Evolutionary conservation across 208 protist species (phyloP), one percentile per base, ranked within the genome.

Genomic region (Tritrichomonas musculus): DNA sequence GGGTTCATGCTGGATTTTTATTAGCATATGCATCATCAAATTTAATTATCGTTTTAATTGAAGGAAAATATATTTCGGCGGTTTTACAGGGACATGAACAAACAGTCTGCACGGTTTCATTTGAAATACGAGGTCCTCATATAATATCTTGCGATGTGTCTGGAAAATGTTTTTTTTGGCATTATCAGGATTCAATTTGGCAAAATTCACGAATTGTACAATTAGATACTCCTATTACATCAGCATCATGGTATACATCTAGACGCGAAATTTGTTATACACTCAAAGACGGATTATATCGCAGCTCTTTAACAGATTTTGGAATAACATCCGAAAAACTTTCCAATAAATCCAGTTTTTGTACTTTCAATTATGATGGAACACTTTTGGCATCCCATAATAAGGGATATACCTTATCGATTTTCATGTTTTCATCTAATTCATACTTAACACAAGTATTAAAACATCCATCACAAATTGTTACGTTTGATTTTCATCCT

Each of bases 11-110:
- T 57, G 77, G 77, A 13, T 20, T 88, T 44, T 14, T 88, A 33
- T 14, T 88, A 5, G 77, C 77, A 33, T 88, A 88, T 60, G 0
- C 47, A 55, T 88, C 77, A 36, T 13, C 11, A 22, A 88, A 88
- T 88, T 50, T 88, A 60, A 88, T 88, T 39, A 57, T 88, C n/a
- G 77, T 88, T 88, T 30, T 88, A 47, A 14, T 20, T 39, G 77
- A 47, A 53, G 77, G 41, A 60, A 88, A 57, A 30, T n/a, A 88
- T 27, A 47, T 88, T 11, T 57, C 25, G 39, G 41, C 77, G 0
- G 57, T 88, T 57, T 49, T 88, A 33, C 53, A 47, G 8, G 77
- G 77, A 20, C 77, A 88, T 49, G 17, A 88, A 39, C 17, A 57
- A 17, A 33, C 33, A 25, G 47, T 88, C 39, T 88, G 77, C 30